These are phyloP conservation scores for Fusarium zealandicum DNA, from an alignment of 2,329 filamentous ascomycete species.

Conservation along the genomic window DNA sequence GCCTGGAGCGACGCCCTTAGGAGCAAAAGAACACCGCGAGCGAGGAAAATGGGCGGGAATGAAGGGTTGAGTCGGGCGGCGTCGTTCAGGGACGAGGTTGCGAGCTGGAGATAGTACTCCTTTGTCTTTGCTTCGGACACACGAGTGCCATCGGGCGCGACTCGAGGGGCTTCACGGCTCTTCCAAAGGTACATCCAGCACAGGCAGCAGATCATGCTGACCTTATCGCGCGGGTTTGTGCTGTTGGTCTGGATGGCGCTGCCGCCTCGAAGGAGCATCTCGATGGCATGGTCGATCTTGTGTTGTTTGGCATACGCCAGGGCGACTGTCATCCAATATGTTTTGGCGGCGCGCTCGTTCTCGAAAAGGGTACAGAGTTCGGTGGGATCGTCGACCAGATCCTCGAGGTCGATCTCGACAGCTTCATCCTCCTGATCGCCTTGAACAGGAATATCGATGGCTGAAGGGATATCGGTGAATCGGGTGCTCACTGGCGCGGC, in stretches of 20 bases:
- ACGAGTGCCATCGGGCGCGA: conserved; percentile 67
- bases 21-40: conserved; percentile 86
- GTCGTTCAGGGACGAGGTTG: conserved; percentile 92
- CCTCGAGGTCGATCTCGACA: conserved; percentile 92
- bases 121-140: conserved; percentile 84
- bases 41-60: conserved; percentile 89
- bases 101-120: conserved; percentile 87
- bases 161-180: conserved; percentile 77
- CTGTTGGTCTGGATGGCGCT: conserved; percentile 73
- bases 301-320: conserved; percentile 95
- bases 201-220: conserved; percentile 82
- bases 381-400: conserved; percentile 89
- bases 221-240: conserved; percentile 79
- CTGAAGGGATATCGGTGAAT: conserved; percentile 69
- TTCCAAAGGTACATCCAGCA: conserved; percentile 94
- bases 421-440: conserved; percentile 72
- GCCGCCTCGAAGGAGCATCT: conserved; percentile 76
- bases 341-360: conserved; percentile 89
- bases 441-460: conserved; percentile 72
- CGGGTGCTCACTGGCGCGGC: conserved; percentile 58
- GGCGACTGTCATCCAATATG: conserved; percentile 98
- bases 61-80: conserved; percentile 93
- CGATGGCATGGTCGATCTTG: conserved; percentile 84
- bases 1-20: conserved; percentile 85
- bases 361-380: conserved; percentile 95